A percentile compares a stretch with the other conserved stretches of the same genome.
Conservation (phyloP, 1,284 basidiomycete genomes). For the Cryptococcus sp. region DNA sequence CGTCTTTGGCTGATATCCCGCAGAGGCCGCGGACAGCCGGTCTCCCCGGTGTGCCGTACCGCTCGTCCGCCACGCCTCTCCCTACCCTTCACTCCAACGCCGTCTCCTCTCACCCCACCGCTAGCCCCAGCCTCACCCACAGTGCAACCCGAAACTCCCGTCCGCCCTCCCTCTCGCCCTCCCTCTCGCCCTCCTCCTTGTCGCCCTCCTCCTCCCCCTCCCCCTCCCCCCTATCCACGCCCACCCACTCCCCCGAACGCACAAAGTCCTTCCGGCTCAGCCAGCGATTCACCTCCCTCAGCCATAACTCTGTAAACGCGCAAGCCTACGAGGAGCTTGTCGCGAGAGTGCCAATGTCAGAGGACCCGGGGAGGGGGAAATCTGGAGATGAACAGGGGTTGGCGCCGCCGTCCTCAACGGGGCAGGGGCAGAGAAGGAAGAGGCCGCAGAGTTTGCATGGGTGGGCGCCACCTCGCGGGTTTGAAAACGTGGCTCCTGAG, state of each 20-base stretch:
- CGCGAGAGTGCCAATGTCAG: not conserved
- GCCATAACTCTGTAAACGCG: not conserved
- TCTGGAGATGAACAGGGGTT: not conserved
- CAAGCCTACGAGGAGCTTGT: not conserved
- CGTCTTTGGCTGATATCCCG: not conserved
- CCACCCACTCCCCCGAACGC: not conserved
- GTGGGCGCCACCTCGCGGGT: not conserved
- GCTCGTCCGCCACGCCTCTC: not conserved
- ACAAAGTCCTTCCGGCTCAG: not conserved
- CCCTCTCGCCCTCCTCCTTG: not conserved
- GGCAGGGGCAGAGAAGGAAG: not conserved
- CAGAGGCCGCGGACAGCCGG: not conserved
- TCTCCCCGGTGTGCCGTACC: not conserved
- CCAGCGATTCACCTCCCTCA: conserved; percentile 1
- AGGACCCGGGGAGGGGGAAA: not conserved
- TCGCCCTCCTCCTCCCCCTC: not conserved
- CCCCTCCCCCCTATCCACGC: not conserved
- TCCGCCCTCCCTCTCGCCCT: not conserved
- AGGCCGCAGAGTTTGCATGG: not conserved
- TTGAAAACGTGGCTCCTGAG: not conserved
- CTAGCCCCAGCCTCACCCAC: not conserved
- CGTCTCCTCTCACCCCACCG: not conserved
- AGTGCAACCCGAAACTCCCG: not conserved
- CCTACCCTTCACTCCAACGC: not conserved
- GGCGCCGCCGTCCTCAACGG: not conserved